Conservation (phyloP, 2,329 filamentous ascomycete species). For the Fusarium longipes region DNA sequence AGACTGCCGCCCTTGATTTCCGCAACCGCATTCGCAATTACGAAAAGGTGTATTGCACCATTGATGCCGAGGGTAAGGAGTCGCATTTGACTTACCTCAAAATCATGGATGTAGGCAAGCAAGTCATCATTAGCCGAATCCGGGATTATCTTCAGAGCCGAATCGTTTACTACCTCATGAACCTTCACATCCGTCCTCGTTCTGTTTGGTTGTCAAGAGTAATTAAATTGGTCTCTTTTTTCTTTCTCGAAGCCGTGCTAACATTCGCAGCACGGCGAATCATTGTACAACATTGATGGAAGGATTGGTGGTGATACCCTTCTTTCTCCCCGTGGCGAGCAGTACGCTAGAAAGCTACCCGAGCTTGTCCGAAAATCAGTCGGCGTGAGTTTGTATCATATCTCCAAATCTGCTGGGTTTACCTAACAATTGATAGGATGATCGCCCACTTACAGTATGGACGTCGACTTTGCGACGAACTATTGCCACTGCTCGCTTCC, state of each 20-base stretch:
- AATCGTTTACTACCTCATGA: constrained; percentile 98
- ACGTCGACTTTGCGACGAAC: constrained; percentile 79
- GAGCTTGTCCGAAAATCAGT: constrained; percentile 87
- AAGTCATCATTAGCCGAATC: constrained; percentile 98
- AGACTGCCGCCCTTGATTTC: constrained; percentile 90
- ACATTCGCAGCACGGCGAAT: constrained; percentile 83
- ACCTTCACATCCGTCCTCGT: constrained; percentile 94
- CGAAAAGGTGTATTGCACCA: constrained; percentile 94
- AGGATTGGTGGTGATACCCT: constrained; percentile 93
- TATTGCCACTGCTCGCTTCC: constrained; percentile 87
- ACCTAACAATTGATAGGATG: constrained; percentile 57
- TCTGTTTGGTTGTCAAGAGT: constrained; percentile 97
- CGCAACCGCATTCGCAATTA: constrained; percentile 95
- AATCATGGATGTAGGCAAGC: constrained; percentile 94
- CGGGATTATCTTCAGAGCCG: constrained; percentile 96
- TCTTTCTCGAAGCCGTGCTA: not conserved
- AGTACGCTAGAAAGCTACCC: constrained; percentile 87
- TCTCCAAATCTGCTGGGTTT: not conserved
- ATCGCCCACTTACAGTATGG: constrained; percentile 71
- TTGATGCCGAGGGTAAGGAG: constrained; percentile 84
- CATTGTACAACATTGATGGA: constrained; percentile 88
- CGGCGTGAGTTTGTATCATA: constrained; percentile 68
- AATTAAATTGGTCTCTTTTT: constrained; percentile 52
- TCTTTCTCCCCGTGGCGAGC: constrained; percentile 85
- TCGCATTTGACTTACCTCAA: constrained; percentile 93